Conservation (phyloP, 2,329 filamentous ascomycete species). For the Botrytis fragariae region DNA sequence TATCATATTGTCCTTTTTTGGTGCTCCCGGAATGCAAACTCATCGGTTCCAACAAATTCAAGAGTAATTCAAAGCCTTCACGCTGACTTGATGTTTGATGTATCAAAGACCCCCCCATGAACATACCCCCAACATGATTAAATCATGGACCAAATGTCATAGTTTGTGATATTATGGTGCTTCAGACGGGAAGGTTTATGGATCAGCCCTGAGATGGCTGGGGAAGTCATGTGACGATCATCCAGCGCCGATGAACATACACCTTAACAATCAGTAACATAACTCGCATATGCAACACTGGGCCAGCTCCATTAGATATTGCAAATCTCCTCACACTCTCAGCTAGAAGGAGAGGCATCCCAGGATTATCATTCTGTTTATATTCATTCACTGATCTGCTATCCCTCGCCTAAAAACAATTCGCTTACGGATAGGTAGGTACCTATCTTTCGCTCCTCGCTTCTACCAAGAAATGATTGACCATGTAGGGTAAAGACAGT, state of each 20-base stretch:
- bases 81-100: not conserved
- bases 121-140: not conserved
- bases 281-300: not conserved
- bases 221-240: not conserved
- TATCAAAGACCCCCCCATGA: not conserved
- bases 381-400: not conserved
- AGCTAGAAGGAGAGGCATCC: not conserved
- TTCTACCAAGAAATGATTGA: not conserved
- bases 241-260: not conserved
- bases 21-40: not conserved
- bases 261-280: not conserved
- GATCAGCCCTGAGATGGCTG: not conserved
- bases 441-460: not conserved
- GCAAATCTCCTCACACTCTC: no score
- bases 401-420: not conserved
- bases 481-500: not conserved
- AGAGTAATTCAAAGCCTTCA: not conserved
- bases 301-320: not conserved
- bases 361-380: not conserved
- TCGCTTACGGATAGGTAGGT: not conserved
- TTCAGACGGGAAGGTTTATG: not conserved
- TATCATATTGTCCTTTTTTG: not conserved
- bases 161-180: not conserved
- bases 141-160: not conserved
- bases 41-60: not conserved